Evolutionary conservation across 768 basidiomycete species (phyloP).

Genomic region (Amanita pallidorosea): DNA sequence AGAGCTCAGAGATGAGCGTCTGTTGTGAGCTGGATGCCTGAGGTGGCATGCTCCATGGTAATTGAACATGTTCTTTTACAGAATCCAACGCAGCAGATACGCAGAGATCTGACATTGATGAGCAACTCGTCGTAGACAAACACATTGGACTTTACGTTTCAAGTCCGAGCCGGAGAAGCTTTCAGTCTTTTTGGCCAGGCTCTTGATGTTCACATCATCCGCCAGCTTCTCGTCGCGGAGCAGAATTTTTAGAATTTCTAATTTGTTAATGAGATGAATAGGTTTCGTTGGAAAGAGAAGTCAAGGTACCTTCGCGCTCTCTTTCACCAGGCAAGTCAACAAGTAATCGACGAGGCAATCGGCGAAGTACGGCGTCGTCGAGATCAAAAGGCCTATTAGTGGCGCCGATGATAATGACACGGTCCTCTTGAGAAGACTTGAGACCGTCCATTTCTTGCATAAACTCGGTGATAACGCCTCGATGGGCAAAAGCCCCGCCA

Average conservation of each 20-base stretch:
- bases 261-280: constrained; percentile 2
- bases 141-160: constrained; percentile 54
- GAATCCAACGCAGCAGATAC: constrained; percentile 88
- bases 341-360: constrained; percentile 76
- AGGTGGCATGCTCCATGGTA: constrained; percentile 53
- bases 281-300: neutral
- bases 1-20: neutral
- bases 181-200: constrained; percentile 63
- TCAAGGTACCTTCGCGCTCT: constrained; percentile 68
- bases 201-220: constrained; percentile 47
- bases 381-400: constrained; percentile 89
- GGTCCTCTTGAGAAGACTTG: constrained; percentile 66
- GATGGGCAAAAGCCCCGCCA: constrained; percentile 73
- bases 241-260: constrained; percentile 83
- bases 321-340: constrained; percentile 83
- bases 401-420: constrained; percentile 86
- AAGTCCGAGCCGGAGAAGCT: constrained; percentile 91
- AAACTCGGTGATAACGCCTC: constrained; percentile 84
- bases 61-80: constrained; percentile 71
- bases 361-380: constrained; percentile 85
- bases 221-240: constrained; percentile 71
- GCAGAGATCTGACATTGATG: constrained; percentile 58
- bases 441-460: constrained; percentile 98
- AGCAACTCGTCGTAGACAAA: neutral
- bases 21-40: neutral